Evolutionary conservation across 2,329 filamentous ascomycete species (phyloP).

Genomic region (Aspergillus sp.): DNA sequence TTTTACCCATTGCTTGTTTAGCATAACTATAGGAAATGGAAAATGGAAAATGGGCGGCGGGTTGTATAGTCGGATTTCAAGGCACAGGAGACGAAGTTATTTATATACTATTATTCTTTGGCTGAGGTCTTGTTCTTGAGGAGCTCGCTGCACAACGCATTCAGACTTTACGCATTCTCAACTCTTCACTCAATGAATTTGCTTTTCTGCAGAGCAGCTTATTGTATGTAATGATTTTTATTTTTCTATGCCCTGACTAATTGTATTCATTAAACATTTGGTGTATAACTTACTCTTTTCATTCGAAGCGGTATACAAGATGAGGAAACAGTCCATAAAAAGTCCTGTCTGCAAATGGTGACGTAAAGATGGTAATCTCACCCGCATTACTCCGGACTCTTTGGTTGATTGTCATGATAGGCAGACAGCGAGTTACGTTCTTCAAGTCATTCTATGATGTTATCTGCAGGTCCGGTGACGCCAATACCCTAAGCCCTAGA

Average conservation of each 20-base stretch:
- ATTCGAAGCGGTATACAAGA: not conserved
- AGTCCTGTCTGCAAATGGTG: not conserved
- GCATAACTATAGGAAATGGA: constrained; percentile 4
- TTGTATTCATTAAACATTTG: not conserved
- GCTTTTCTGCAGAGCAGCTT: not conserved
- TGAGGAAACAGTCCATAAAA: not conserved
- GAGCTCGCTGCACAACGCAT: constrained; percentile 1
- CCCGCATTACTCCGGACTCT: constrained; percentile 1
- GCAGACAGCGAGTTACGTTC: constrained; percentile 1
- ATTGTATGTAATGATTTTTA: not conserved
- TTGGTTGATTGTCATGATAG: not conserved
- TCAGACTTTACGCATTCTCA: constrained; percentile 3
- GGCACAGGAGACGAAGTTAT: not conserved
- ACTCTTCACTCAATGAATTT: constrained; percentile 1
- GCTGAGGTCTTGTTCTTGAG: not conserved
- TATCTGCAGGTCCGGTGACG: constrained; percentile 30
- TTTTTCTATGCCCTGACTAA: not conserved
- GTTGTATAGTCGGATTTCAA: not conserved
- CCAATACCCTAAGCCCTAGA: constrained; percentile 44
- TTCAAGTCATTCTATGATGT: constrained; percentile 24
- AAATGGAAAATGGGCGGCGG: constrained; percentile 9
- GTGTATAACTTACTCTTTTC: not conserved
- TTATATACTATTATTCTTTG: not conserved
- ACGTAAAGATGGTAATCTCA: not conserved
- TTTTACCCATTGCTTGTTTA: constrained; percentile 3